A percentile compares a stretch with the other conserved stretches of the same genome.
These are phyloP conservation scores for Tieghemostelium lacteum DNA, from an alignment of 78 protist species.

Conservation along the genomic window DNA sequence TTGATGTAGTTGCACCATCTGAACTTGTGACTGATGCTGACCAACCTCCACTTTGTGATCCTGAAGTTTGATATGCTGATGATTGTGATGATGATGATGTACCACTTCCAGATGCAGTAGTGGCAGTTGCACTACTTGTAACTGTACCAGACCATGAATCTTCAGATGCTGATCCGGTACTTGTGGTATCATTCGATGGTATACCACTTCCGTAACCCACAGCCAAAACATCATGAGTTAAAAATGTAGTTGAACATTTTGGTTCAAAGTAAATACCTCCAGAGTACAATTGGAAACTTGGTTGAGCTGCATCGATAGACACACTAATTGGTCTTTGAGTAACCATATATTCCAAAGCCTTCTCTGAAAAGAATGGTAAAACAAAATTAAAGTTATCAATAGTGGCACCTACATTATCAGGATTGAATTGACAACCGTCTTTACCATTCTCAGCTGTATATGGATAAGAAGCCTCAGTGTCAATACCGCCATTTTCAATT, in stretches of 20 bases:
- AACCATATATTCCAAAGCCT: conserved; percentile 65
- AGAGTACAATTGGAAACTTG: conserved; percentile 87
- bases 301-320: conserved; percentile 89
- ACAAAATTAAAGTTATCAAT: conserved; percentile 18
- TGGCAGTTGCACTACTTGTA: too few species aligned
- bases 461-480: conserved; percentile 89
- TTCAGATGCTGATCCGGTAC: conserved; percentile 64
- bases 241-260: conserved; percentile 50
- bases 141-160: background rate
- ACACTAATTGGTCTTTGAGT: conserved; percentile 87
- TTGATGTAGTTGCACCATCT: too few species aligned
- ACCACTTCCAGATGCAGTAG: too few species aligned
- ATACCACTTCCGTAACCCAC: conserved; percentile 91
- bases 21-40: too few species aligned
- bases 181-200: background rate
- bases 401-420: conserved; percentile 35
- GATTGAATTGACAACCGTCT: conserved; percentile 19
- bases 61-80: too few species aligned
- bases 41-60: too few species aligned
- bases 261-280: conserved; percentile 86
- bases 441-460: conserved; percentile 67
- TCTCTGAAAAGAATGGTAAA: conserved; percentile 45
- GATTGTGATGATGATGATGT: background rate
- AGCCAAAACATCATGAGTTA: conserved; percentile 93
- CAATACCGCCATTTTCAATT: conserved; percentile 70